Evolutionary conservation across 2,329 filamentous ascomycete species (phyloP), one percentile per base, ranked within the genome.

Genomic region (Xylariaceae sp.): DNA sequence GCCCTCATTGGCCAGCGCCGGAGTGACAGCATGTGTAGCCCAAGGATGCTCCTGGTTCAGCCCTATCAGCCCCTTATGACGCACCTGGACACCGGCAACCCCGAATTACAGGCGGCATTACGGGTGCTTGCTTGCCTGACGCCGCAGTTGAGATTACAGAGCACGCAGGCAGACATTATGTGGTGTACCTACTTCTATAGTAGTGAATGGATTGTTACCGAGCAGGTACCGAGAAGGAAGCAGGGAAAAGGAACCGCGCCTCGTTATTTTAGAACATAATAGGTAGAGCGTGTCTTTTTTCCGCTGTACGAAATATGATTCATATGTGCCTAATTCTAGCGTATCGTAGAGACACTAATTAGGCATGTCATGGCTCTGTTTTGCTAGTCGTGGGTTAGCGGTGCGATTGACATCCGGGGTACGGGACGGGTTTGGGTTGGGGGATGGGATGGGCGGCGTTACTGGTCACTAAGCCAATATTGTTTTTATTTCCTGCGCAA

Each of bases 1-100:
- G 17, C 34, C 48, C 37, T 55, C 11, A 55, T 61, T 54, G 57
- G 55, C 47, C 23, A 30, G 54, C 23, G 34, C 50, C 10, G 30
- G 49, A 17, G 50, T 59, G 39, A 44, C 53, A 23, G 49, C 49
- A 50, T 30, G 7, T 42, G 37, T 42, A 13, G 37, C 37, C 37
- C 37, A 10, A 13, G 37, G 37, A 42, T 42, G 8, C 23, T 57
- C 55, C 60, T 50, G 63, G 56, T 58, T 65, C 63, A 65, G 63
- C 63, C 63, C 63, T 65, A 65, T 63, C 56, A 58, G 55, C 63
- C 56, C 51, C 51, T 55, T 60, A 62, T 65, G 63, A 65, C 63
- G 63, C 63, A 63, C 59, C 54, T 55, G 42, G 61, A 49, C 59
- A 62, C 63, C 37, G 63, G 63, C 61, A 62, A 65, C 56, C 37